phyloP scores from a whole-genome alignment of 2,329 filamentous ascomycete species.

The Trichoderma breve region DNA sequence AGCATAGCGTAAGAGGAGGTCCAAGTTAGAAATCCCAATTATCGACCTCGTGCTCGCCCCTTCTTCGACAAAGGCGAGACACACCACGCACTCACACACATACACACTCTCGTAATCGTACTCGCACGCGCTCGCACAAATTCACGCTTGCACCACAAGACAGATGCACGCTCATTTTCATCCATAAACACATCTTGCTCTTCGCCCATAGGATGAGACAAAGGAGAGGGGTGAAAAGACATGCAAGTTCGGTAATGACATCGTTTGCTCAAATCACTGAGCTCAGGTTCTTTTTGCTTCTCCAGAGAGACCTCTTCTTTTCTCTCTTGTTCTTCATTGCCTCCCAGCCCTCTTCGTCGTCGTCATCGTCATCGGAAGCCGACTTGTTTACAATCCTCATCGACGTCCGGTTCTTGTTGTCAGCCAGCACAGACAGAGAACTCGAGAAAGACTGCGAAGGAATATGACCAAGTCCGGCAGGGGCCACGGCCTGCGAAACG shows the following conservation, averaged over 20 bases:
- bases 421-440: conserved; percentile 32
- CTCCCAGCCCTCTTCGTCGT: conserved; percentile 68
- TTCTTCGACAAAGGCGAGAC: background rate
- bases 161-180: background rate
- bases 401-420: conserved; percentile 34
- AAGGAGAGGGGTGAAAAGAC: conserved; percentile 23
- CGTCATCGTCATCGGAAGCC: conserved; percentile 51
- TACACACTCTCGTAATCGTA: background rate
- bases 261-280: conserved; percentile 42
- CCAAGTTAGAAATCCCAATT: conserved; percentile 7
- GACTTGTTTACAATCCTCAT: conserved; percentile 41
- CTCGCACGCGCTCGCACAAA: background rate
- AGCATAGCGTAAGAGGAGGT: conserved; percentile 25
- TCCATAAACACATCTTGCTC: conserved; percentile 4
- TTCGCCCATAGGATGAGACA: conserved; percentile 23
- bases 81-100: background rate
- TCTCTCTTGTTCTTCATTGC: conserved; percentile 68
- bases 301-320: conserved; percentile 66
- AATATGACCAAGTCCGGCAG: conserved; percentile 37
- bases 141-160: background rate
- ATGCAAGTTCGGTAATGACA: conserved; percentile 1
- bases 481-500: conserved; percentile 62
- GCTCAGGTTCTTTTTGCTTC: conserved; percentile 55
- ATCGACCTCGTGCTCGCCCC: conserved; percentile 12
- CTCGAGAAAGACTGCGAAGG: conserved; percentile 36